Conservation (phyloP, 192 early-diverging fungal genomes). For the Podila horticola region DNA sequence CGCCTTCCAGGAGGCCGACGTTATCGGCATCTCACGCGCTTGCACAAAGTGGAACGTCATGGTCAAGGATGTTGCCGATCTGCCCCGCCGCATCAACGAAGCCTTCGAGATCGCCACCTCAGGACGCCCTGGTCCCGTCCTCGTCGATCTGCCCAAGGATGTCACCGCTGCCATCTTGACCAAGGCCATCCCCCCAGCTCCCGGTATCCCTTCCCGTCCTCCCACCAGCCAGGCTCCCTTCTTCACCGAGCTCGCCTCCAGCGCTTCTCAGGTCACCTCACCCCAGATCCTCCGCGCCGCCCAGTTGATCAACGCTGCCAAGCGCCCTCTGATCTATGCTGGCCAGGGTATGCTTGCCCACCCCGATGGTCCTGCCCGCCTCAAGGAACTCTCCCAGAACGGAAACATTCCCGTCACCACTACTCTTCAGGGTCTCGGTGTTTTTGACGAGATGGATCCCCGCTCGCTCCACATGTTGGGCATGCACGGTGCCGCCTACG, state of each 20-base stretch:
- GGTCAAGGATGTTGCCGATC: constrained; percentile 95
- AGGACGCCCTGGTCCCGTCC: constrained; percentile 95
- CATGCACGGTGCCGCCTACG: constrained; percentile 98
- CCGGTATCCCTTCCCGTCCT: constrained; percentile 80
- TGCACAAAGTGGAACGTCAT: constrained; percentile 99
- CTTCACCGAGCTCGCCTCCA: constrained; percentile 43
- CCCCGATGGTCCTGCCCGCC: constrained; percentile 82
- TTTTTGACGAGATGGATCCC: constrained; percentile 92
- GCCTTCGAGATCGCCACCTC: constrained; percentile 97
- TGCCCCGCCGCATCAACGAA: constrained; percentile 97
- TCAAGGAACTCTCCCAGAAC: constrained; percentile 85
- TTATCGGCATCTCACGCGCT: constrained; percentile 93
- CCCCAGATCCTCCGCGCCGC: constrained; percentile 74
- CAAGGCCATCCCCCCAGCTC: constrained; percentile 80
- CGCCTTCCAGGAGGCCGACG: constrained; percentile 99
- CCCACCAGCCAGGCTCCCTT: constrained; percentile 57
- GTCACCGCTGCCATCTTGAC: constrained; percentile 91
- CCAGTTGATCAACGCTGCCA: constrained; percentile 86
- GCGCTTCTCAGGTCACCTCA: constrained; percentile 59
- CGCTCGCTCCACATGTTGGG: constrained; percentile 97
- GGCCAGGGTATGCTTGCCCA: constrained; percentile 90
- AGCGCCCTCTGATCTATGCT: constrained; percentile 94
- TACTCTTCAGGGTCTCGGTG: constrained; percentile 93
- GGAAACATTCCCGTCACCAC: constrained; percentile 98
- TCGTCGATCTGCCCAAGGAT: constrained; percentile 98